Evolutionary conservation across 2,329 filamentous ascomycete genomes (phyloP).

Genomic region (Paracorniculantispora psalliotae): DNA sequence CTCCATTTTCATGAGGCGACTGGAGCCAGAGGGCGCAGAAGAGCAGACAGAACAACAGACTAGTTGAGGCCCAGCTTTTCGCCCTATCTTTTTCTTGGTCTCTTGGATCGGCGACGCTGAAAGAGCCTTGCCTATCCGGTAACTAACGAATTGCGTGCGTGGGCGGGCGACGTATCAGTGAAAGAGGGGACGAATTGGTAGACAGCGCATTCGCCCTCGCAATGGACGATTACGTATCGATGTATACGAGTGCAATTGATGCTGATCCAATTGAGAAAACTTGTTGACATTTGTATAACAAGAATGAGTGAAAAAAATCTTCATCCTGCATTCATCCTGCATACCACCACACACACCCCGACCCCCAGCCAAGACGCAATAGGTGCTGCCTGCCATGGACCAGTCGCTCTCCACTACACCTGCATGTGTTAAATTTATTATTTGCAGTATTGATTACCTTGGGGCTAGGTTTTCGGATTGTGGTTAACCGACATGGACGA

Average conservation of each 20-base stretch:
- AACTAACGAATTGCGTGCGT: background rate
- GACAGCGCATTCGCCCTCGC: background rate
- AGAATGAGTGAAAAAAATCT: background rate
- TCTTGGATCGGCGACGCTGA: background rate
- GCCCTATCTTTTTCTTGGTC: slow-evolving; percentile 5
- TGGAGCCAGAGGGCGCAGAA: background rate
- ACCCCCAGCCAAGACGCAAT: background rate
- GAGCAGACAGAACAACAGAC: background rate
- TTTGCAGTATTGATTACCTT: background rate
- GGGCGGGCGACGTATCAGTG: background rate
- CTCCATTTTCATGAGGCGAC: background rate
- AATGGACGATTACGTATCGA: background rate
- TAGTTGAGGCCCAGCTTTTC: background rate
- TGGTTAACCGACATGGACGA: background rate
- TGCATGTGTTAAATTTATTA: background rate
- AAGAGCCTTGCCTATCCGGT: background rate
- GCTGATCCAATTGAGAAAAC: background rate
- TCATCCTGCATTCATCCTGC: background rate
- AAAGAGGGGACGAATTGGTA: background rate
- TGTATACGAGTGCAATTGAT: background rate
- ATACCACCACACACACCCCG: too few relatives aligned
- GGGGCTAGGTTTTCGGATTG: background rate
- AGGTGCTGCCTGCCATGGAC: slow-evolving; percentile 2
- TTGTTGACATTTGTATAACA: too few relatives aligned
- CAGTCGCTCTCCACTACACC: background rate